These are phyloP conservation scores for Botrytis cinerea DNA, from an alignment of 2,329 filamentous ascomycete genomes.

Conservation along the genomic window DNA sequence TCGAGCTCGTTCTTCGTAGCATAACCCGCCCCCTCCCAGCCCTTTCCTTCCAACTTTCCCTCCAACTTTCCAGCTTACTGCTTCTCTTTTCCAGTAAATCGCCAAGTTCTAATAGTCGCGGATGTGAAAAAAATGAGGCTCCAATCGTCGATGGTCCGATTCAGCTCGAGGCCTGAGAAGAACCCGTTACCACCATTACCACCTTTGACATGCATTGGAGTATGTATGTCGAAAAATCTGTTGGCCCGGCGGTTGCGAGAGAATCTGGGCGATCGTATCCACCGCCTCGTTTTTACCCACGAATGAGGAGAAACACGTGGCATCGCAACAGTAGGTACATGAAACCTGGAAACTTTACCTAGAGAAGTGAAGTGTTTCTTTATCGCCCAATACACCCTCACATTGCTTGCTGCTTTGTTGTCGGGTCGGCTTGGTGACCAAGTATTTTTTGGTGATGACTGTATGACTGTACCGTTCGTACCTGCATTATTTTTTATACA, in stretches of 20 bases:
- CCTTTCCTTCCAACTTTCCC: not conserved
- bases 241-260: slow-evolving; percentile 21
- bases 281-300: slow-evolving; percentile 24
- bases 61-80: not conserved
- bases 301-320: slow-evolving; percentile 25
- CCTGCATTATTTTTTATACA: slow-evolving; percentile 25
- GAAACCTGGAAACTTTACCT: slow-evolving; percentile 3
- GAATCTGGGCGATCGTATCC: slow-evolving; percentile 19
- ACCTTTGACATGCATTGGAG: slow-evolving; percentile 12
- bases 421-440: slow-evolving; percentile 13
- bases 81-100: not conserved
- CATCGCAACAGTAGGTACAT: slow-evolving; percentile 18
- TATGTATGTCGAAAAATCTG: slow-evolving; percentile 5
- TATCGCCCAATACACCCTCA: slow-evolving; percentile 23
- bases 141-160: not conserved
- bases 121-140: not conserved
- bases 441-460: not conserved
- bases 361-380: slow-evolving; percentile 24
- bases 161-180: slow-evolving; percentile 16
- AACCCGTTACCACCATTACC: not conserved
- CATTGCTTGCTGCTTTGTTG: slow-evolving; percentile 19
- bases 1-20: not conserved
- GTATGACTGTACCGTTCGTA: slow-evolving; percentile 4
- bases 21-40: not conserved
- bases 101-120: not conserved